These are phyloP conservation scores for Ganoderma lingzhi DNA, from an alignment of 1,284 basidiomycete species.

Conservation along the genomic window DNA sequence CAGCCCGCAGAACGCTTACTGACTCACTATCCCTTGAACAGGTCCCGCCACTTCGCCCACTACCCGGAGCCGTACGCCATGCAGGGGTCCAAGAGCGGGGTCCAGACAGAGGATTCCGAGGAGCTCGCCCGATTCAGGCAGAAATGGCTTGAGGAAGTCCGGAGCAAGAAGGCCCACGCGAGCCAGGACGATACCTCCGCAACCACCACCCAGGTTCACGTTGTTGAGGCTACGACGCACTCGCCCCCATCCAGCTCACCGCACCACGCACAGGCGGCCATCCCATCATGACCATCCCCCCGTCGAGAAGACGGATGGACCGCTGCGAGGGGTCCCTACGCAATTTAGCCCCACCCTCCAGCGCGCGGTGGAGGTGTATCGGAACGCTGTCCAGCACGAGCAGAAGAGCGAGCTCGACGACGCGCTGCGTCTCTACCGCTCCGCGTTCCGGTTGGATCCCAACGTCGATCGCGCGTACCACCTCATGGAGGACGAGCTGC, in stretches of 20 bases:
- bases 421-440: constrained; percentile 78
- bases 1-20: constrained; percentile 11
- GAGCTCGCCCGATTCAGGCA: constrained; percentile 76
- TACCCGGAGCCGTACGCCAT: constrained; percentile 16
- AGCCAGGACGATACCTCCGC: constrained; percentile 12
- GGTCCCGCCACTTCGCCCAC: constrained; percentile 22
- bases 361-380: constrained; percentile 72
- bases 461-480: constrained; percentile 73
- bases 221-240: neutral
- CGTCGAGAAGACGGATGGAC: neutral
- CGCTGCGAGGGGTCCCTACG: constrained; percentile 8
- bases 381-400: constrained; percentile 75
- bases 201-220: neutral
- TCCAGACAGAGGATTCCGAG: constrained; percentile 42
- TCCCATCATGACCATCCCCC: constrained; percentile 18
- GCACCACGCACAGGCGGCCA: constrained; percentile 10
- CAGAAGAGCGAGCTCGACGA: constrained; percentile 77
- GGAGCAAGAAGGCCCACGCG: constrained; percentile 40
- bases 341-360: constrained; percentile 46
- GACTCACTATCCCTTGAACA: constrained; percentile 10
- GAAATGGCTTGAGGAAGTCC: constrained; percentile 78
- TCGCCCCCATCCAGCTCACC: constrained; percentile 14
- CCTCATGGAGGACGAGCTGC: constrained; percentile 55
- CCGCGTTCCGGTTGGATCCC: constrained; percentile 79
- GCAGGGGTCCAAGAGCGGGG: constrained; percentile 6